phyloP scores from a whole-genome alignment of 1,284 basidiomycete species.

The Tilletia setariae region DNA sequence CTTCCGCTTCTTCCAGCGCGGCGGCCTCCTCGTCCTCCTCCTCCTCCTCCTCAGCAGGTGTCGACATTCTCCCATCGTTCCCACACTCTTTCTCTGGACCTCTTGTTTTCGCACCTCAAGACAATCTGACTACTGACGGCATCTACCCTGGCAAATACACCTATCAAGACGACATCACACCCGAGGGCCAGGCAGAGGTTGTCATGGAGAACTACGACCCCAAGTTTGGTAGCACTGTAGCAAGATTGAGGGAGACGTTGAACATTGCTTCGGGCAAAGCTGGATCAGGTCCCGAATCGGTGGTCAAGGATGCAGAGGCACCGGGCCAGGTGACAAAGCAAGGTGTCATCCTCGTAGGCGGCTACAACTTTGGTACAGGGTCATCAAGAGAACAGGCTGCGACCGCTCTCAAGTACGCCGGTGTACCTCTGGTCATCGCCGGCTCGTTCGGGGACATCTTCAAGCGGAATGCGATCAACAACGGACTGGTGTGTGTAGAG shows the following conservation, averaged over 20 bases:
- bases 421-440: slow-evolving; percentile 86
- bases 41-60: slow-evolving; percentile 20
- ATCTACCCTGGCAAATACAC: slow-evolving; percentile 99
- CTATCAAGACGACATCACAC: slow-evolving; percentile 98
- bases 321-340: slow-evolving; percentile 51
- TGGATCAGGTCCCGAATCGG: slow-evolving; percentile 18
- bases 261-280: slow-evolving; percentile 22
- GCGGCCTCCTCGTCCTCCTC: slow-evolving; percentile 37
- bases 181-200: slow-evolving; percentile 87
- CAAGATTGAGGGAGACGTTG: slow-evolving; percentile 59
- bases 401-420: slow-evolving; percentile 90
- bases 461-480: slow-evolving; percentile 98
- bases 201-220: slow-evolving; percentile 97
- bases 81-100: slow-evolving; percentile 78
- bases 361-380: slow-evolving; percentile 98
- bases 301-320: neutral
- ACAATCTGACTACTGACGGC: slow-evolving; percentile 96
- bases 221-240: slow-evolving; percentile 72
- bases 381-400: slow-evolving; percentile 98
- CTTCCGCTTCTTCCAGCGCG: slow-evolving; percentile 34
- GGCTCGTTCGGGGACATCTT: slow-evolving; percentile 99
- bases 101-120: slow-evolving; percentile 87
- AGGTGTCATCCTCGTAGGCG: slow-evolving; percentile 79
- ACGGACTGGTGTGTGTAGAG: slow-evolving; percentile 92
- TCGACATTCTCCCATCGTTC: slow-evolving; percentile 58